phyloP scores from a whole-genome alignment of 2,329 filamentous ascomycete genomes.

The Tolypocladium ovalisporum region DNA sequence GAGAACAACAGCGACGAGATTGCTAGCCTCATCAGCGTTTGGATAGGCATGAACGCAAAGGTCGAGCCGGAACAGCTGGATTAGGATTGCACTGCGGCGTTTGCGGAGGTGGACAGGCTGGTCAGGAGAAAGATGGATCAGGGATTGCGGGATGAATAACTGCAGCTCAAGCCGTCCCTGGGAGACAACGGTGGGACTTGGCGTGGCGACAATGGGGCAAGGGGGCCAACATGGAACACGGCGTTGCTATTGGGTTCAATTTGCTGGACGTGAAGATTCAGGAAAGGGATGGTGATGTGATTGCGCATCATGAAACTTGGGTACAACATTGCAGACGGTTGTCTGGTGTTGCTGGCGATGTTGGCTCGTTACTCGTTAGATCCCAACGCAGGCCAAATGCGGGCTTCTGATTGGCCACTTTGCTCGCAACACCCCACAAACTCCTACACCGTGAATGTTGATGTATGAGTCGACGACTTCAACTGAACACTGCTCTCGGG shows the following conservation, averaged over 20 bases:
- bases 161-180: neutral
- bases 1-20: constrained; percentile 39
- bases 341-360: neutral
- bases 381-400: too few relatives aligned
- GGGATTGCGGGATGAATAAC: neutral
- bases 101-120: neutral
- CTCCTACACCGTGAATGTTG: neutral
- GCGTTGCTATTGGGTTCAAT: neutral
- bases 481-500: neutral
- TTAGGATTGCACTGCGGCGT: neutral
- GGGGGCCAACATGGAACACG: neutral
- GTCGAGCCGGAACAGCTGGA: neutral
- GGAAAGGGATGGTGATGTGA: neutral
- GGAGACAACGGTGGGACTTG: too few relatives aligned
- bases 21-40: constrained; percentile 23
- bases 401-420: constrained; percentile 1
- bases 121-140: neutral
- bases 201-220: too few relatives aligned
- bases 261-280: neutral
- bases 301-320: neutral
- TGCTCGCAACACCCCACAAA: neutral
- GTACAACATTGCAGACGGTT: neutral
- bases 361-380: too few relatives aligned
- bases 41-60: constrained; percentile 15
- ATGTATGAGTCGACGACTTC: neutral